Evolutionary conservation across 768 basidiomycete genomes (phyloP), one percentile per base, ranked within the genome.

Genomic region (Xerocomellus dryophilus): DNA sequence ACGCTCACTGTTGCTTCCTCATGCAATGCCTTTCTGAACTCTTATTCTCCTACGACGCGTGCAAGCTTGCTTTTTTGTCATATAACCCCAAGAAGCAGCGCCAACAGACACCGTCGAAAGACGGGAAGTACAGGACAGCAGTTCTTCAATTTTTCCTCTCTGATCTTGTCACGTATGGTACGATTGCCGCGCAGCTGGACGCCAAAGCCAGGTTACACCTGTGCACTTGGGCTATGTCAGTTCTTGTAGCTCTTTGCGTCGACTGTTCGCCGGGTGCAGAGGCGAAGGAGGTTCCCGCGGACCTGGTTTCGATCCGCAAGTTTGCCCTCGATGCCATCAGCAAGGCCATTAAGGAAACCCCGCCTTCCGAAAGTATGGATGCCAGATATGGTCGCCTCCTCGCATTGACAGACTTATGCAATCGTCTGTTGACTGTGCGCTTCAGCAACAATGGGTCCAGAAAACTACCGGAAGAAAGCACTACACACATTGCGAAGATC

Each of bases 21-120:
- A 92, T 95, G 88, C 90, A 94, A 66, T 88, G 85, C 60, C 76
- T 98, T 43, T 91, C 93, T 3, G 97, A 99, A 72, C 75, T 98
- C 10, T 73, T 97, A 12, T 92, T 96, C 56, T 98, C 93, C 12
- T 99, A 98, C 63, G 88, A 93, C 60, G 70, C 84, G 7, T 95
- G 93, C 82, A 99, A 98, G 70, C 67, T 85, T 23, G 85, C 88
- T 6, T 93, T 99, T 71, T 69, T 97, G 48, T 86, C 90, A 0
- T 93, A 83, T 62, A 81, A 84, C 0, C 78, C 83, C 5, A 88
- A 86, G 73, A 81, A 77, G 60, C 66, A 68, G 31, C 81, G 82
- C 27, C 62, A 72, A 1, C 78, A 81, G 43, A 79, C 82, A 1
- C 79, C 81, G 5, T 72, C 80, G n/a, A 90, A 91, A 70, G 88